A percentile compares a stretch with the other conserved stretches of the same genome.
Conservation (phyloP, 2,329 filamentous ascomycete genomes). For the Aspergillus terreus region DNA sequence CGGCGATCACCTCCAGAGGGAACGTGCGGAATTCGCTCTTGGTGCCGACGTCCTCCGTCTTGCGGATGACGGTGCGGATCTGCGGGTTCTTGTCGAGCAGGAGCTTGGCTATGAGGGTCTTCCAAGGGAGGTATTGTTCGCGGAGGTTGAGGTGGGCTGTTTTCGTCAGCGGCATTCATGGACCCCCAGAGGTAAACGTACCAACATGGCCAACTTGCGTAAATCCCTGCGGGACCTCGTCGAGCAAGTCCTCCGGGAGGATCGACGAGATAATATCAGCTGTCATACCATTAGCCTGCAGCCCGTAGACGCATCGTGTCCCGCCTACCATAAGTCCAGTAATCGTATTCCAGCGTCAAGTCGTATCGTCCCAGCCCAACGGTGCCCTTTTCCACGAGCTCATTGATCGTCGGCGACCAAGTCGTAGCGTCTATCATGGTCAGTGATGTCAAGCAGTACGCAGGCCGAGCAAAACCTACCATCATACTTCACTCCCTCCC, state of each 20-base stretch:
- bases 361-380: slow-evolving; percentile 72
- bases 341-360: slow-evolving; percentile 73
- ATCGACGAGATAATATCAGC: slow-evolving; percentile 80
- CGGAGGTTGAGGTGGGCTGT: slow-evolving; percentile 86
- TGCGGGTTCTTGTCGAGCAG: slow-evolving; percentile 83
- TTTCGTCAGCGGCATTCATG: slow-evolving; percentile 13
- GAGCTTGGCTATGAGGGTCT: slow-evolving; percentile 77
- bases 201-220: slow-evolving; percentile 83
- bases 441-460: slow-evolving; percentile 13
- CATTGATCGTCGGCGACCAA: slow-evolving; percentile 68
- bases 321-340: slow-evolving; percentile 73
- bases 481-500: slow-evolving; percentile 35
- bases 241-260: slow-evolving; percentile 73
- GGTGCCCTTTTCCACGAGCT: slow-evolving; percentile 65
- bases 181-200: slow-evolving; percentile 37
- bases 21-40: slow-evolving; percentile 89
- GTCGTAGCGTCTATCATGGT: slow-evolving; percentile 59
- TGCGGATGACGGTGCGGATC: slow-evolving; percentile 91
- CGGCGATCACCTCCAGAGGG: slow-evolving; percentile 82
- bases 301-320: neutral
- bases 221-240: slow-evolving; percentile 81
- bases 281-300: slow-evolving; percentile 28
- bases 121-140: slow-evolving; percentile 78
- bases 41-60: slow-evolving; percentile 80
- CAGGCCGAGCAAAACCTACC: slow-evolving; percentile 29